Evolutionary conservation across 495 filamentous ascomycete genomes (phyloP), one percentile per base, ranked within the genome.

Genomic region (Penicillium robsamsonii): DNA sequence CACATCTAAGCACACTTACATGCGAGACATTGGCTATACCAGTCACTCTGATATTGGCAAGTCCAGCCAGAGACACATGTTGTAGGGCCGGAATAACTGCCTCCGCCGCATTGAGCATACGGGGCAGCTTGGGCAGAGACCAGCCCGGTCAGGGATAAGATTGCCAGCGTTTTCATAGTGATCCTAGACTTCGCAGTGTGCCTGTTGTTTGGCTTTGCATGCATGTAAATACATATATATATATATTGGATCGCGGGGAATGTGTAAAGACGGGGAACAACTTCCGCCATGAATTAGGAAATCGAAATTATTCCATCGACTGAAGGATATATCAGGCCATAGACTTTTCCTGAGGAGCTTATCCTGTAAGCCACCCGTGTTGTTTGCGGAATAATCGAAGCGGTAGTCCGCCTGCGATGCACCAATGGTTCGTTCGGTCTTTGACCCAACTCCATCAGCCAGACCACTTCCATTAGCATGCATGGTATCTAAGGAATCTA

Each of bases 91-190:
- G 60, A 63, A 45, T 63, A 69, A 40, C 62, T 56, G 8, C 41
- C 60, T 40, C 73, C 71, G 31, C 73, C 72, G 45, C 72, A 72
- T 53, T 76, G 70, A 29, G 69, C 66, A 13, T 70, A 74, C 15
- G 66, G 63, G 10, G 62, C 61, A 38, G 59, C 61, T 45, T 68
- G 63, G 2, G 65, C 66, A 22, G 63, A 55, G 31, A 53, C 67
- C 44, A 68, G 50, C n/a, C 63, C 52, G 20, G 56, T 43, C 10
- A 72, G 46, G 25, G 58, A 53, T 10, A 70, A 33, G 11, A 60
- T 13, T 42, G 50, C 41, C 5, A 62, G 25, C 4, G 43, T 37
- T 43, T 56, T 44, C 53, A 63, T 55, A 10, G 35, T 37, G 31
- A 37, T 18, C 20, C 42, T 33, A 5, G 5, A 44, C 18, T 37